Evolutionary conservation across 2,329 filamentous ascomycete species (phyloP), one percentile per base, ranked within the genome.

Genomic region (Verticillium klebahnii): DNA sequence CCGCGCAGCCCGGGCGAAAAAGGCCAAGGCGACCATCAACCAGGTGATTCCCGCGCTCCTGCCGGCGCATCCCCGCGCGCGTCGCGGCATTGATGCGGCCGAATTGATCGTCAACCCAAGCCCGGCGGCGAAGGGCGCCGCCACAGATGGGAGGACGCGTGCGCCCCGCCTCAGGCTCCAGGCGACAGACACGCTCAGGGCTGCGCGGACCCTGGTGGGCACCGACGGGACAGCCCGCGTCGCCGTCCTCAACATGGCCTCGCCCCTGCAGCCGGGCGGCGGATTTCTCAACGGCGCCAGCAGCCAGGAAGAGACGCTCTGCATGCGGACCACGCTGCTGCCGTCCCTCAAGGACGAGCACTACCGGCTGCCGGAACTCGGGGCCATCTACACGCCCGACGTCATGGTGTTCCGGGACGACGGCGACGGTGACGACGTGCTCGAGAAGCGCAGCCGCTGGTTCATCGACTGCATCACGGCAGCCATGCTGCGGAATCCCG

Each of bases 211-310:
- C 0, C 74, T 80, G 12, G 63, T 69, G 23, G 15, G 29, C 29
- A 56, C 19, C 5, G 55, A 25, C 36, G 57, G 14, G 4, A 14
- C 29, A 7, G 2, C 23, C 9, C 73, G 80, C 40, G 77, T 85
- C 1, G 83, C 79, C 4, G 75, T 89, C 29, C 75, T 89, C 3
- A 88, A 87, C 70, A 88, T 89, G 85, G 85, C 85, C 0, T 89
- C 85, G 0, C 84, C 85, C 0, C 77, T 87, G 0, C 79, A 80
- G 0, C 83, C 86, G 0, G 87, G 87, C 14, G 86, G 86, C 8
- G 87, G 86, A 0, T 81, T 89, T 34, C 71, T 88, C 0, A 79
- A 80, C 15, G 87, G 87, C 23, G 84, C 85, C 0, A 82, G 81
- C 9, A 82, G 81, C 4, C 85, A 88, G 64, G 86, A 89, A 68